phyloP scores from a whole-genome alignment of 1,139 yeast species.

The Kodamaea alishanica region DNA sequence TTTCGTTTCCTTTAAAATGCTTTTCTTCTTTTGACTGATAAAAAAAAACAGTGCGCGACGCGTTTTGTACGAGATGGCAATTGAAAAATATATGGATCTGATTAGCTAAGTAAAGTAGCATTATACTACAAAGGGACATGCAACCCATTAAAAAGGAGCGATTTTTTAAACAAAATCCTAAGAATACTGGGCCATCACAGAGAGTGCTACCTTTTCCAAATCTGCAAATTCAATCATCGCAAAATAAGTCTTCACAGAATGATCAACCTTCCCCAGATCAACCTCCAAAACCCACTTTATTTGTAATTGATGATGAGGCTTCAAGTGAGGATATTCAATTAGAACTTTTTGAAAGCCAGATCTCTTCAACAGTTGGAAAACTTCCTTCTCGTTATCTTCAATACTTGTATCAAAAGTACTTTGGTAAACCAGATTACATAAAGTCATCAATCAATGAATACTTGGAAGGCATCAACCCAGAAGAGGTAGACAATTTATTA shows the following conservation, averaged over 20 bases:
- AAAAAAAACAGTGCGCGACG: too few species aligned
- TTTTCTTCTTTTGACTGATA: too few species aligned
- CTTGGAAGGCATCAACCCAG: slow-evolving; percentile 18
- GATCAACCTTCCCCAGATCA: slow-evolving; percentile 1
- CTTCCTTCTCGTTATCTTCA: slow-evolving; percentile 15
- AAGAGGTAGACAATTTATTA: slow-evolving; percentile 10
- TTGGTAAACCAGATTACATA: slow-evolving; percentile 21
- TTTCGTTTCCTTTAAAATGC: too few species aligned
- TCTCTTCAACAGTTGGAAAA: slow-evolving; percentile 22
- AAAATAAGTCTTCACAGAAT: slow-evolving; percentile 1
- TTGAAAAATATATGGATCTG: too few species aligned
- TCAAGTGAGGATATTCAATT: slow-evolving; percentile 7
- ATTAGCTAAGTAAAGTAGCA: too few species aligned
- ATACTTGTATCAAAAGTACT: slow-evolving; percentile 23
- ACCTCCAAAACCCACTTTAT: slow-evolving; percentile 12
- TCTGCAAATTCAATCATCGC: background rate
- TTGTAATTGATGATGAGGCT: slow-evolving; percentile 18
- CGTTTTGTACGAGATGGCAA: too few species aligned
- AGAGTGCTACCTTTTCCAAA: slow-evolving; percentile 1
- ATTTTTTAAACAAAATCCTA: slow-evolving; percentile 7
- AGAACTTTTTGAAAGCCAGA: slow-evolving; percentile 20
- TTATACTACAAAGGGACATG: too few species aligned
- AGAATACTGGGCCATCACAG: background rate
- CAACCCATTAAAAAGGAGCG: slow-evolving; percentile 10
- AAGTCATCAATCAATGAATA: slow-evolving; percentile 30